Evolutionary conservation across 768 basidiomycete species (phyloP).

Genomic region (Hericium coralloides): DNA sequence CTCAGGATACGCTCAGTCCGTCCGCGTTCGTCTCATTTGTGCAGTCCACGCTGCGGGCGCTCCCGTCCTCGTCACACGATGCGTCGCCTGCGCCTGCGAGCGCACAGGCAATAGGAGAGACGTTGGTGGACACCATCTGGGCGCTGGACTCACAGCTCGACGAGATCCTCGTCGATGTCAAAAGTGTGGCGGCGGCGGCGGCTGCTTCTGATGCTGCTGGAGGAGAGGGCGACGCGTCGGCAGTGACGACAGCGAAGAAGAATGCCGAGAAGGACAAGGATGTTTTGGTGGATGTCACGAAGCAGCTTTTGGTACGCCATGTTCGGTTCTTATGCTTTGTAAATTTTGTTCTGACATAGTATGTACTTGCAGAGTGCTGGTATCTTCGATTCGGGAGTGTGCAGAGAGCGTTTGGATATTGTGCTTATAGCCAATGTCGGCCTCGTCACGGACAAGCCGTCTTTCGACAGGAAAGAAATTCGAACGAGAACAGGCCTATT

Average conservation of each 20-base stretch:
- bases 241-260: slow-evolving; percentile 32
- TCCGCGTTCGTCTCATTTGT: slow-evolving; percentile 54
- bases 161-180: slow-evolving; percentile 50
- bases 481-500: slow-evolving; percentile 73
- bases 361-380: slow-evolving; percentile 38
- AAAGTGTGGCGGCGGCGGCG: slow-evolving; percentile 6
- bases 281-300: slow-evolving; percentile 47
- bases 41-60: slow-evolving; percentile 44
- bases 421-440: slow-evolving; percentile 52
- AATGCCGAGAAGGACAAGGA: slow-evolving; percentile 57
- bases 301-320: slow-evolving; percentile 48
- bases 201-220: slow-evolving; percentile 21
- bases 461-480: slow-evolving; percentile 73
- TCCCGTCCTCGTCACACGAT: slow-evolving; percentile 59
- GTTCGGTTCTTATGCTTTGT: background rate
- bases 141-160: slow-evolving; percentile 71
- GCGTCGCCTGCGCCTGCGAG: slow-evolving; percentile 29
- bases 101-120: slow-evolving; percentile 48
- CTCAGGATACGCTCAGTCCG: slow-evolving; percentile 37
- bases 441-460: slow-evolving; percentile 56
- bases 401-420: slow-evolving; percentile 70
- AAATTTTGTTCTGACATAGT: background rate
- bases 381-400: slow-evolving; percentile 50
- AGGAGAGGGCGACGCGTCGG: slow-evolving; percentile 4
- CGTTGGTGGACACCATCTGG: slow-evolving; percentile 77